phyloP scores from a whole-genome alignment of 2,329 filamentous ascomycete species.

The Colletotrichum kahawae region DNA sequence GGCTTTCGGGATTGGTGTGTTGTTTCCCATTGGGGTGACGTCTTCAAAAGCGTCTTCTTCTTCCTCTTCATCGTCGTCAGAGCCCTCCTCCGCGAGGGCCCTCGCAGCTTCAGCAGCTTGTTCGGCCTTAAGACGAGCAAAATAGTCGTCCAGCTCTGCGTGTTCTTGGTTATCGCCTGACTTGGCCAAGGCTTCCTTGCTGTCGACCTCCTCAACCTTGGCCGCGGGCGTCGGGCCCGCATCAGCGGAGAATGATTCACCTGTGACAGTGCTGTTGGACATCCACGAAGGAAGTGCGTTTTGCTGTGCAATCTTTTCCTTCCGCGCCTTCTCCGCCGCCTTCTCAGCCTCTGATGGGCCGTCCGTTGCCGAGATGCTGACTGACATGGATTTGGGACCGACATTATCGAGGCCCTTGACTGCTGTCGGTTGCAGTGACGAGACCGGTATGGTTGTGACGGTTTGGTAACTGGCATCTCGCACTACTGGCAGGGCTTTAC shows the following conservation, averaged over 20 bases:
- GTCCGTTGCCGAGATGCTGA: slow-evolving; percentile 70
- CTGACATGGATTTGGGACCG: slow-evolving; percentile 71
- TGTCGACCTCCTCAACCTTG: slow-evolving; percentile 51
- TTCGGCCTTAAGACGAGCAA: slow-evolving; percentile 68
- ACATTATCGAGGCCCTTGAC: slow-evolving; percentile 72
- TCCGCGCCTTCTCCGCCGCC: slow-evolving; percentile 67
- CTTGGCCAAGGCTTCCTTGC: slow-evolving; percentile 48
- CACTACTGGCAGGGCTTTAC: slow-evolving; percentile 66
- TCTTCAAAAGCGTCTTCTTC: slow-evolving; percentile 57
- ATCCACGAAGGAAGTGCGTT: slow-evolving; percentile 77
- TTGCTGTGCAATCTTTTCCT: slow-evolving; percentile 69
- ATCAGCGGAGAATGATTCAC: slow-evolving; percentile 59
- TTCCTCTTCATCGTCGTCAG: slow-evolving; percentile 33
- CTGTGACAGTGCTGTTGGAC: slow-evolving; percentile 71
- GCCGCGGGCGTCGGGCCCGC: slow-evolving; percentile 34
- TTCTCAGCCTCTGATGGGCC: slow-evolving; percentile 72
- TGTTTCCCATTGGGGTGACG: slow-evolving; percentile 39
- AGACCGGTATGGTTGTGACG: slow-evolving; percentile 62
- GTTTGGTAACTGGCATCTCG: slow-evolving; percentile 65
- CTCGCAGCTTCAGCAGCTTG: slow-evolving; percentile 52
- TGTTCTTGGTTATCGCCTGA: slow-evolving; percentile 55
- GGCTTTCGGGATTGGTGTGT: slow-evolving; percentile 35
- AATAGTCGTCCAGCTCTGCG: slow-evolving; percentile 69
- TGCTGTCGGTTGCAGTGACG: slow-evolving; percentile 64
- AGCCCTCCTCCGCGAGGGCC: slow-evolving; percentile 30